These are phyloP conservation scores for Zasmidium cellare DNA, from an alignment of 2,329 filamentous ascomycete species.

Conservation along the genomic window DNA sequence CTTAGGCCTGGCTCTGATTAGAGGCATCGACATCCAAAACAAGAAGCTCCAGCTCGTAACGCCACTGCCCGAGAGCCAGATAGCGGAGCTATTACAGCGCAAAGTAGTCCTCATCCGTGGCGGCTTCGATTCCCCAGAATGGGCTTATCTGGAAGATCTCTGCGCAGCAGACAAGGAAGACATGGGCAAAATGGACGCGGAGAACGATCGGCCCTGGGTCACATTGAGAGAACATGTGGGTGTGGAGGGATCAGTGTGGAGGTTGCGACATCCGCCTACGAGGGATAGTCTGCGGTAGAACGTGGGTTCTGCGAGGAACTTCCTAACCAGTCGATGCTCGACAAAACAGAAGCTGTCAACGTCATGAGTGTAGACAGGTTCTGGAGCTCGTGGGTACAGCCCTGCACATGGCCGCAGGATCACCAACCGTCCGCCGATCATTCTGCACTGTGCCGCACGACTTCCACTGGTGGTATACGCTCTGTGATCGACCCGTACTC, in stretches of 20 bases:
- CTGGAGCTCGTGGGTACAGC: no score
- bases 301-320: neutral
- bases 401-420: no score
- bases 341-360: no score
- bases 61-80: conserved; percentile 48
- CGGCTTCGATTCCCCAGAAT: conserved; percentile 66
- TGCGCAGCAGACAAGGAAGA: conserved; percentile 35
- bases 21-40: conserved; percentile 62
- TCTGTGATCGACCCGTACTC: no score
- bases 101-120: conserved; percentile 66
- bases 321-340: no score
- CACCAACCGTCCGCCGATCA: no score
- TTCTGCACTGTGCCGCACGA: no score
- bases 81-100: conserved; percentile 18
- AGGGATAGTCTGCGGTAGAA: neutral
- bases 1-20: conserved; percentile 67
- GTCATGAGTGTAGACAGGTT: no score
- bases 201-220: conserved; percentile 30
- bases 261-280: conserved; percentile 33
- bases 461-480: no score
- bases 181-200: conserved; percentile 1
- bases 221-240: conserved; percentile 27
- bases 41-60: conserved; percentile 65
- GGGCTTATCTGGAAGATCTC: conserved; percentile 68
- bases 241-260: conserved; percentile 35